Evolutionary conservation across 805 yeast species (phyloP).

Genomic region (Metschnikowia orientalis): DNA sequence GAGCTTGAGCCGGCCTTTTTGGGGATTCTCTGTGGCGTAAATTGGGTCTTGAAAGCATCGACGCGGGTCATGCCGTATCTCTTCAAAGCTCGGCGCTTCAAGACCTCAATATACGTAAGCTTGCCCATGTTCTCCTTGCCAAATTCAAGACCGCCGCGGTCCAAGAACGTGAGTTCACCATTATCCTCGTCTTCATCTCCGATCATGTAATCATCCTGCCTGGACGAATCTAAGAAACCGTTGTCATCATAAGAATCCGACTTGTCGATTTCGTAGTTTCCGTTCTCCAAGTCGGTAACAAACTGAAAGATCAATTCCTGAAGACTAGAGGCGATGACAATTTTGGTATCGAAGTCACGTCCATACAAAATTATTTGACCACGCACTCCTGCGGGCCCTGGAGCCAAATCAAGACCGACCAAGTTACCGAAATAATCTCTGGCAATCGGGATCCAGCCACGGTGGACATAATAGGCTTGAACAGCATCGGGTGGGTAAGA

Average conservation of each 20-base stretch:
- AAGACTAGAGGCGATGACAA: slow-evolving; percentile 22
- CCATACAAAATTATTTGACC: slow-evolving; percentile 21
- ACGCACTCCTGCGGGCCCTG: slow-evolving; percentile 17
- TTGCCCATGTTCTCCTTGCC: slow-evolving; percentile 26
- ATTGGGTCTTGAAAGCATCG: slow-evolving; percentile 34
- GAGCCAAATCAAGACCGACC: slow-evolving; percentile 20
- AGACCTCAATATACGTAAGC: slow-evolving; percentile 38
- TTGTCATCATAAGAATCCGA: slow-evolving; percentile 28
- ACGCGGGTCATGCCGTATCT: slow-evolving; percentile 34
- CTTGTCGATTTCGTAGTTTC: slow-evolving; percentile 37
- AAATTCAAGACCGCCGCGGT: slow-evolving; percentile 35
- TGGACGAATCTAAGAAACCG: slow-evolving; percentile 35
- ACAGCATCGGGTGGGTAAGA: slow-evolving; percentile 19
- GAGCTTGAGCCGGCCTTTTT: too few species aligned
- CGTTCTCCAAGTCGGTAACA: slow-evolving; percentile 38
- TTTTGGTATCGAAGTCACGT: slow-evolving; percentile 20
- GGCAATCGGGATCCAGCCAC: slow-evolving; percentile 20
- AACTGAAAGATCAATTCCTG: slow-evolving; percentile 38
- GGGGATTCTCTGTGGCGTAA: slow-evolving; percentile 30
- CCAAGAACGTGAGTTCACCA: slow-evolving; percentile 39
- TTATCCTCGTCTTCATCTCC: slow-evolving; percentile 45
- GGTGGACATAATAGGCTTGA: slow-evolving; percentile 19
- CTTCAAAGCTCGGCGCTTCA: slow-evolving; percentile 39
- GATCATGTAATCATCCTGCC: slow-evolving; percentile 39
- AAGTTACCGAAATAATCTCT: slow-evolving; percentile 17